Percentiles rank a stretch among this genome's conserved stretches.
phyloP scores from a whole-genome alignment of 805 yeast species.

The Cyberlindnera suaveolens region DNA sequence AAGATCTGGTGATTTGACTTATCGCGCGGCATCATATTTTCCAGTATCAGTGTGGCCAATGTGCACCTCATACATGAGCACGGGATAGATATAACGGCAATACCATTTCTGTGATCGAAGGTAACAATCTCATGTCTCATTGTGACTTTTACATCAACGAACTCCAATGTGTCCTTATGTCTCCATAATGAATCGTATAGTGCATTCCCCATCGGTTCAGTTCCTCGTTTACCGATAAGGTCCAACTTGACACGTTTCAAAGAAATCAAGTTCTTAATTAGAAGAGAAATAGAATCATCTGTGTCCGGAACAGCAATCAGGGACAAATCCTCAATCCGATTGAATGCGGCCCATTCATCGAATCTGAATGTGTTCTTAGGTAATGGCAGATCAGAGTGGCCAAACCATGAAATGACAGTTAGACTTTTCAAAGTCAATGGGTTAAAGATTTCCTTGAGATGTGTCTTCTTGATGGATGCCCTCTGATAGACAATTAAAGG shows the following conservation, averaged over 20 bases:
- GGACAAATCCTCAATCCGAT: conserved; percentile 31
- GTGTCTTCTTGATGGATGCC: conserved; percentile 15
- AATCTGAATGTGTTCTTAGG: conserved; percentile 25
- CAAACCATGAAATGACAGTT: conserved; percentile 39
- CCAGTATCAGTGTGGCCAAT: not conserved
- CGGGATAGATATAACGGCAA: conserved; percentile 9
- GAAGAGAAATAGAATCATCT: conserved; percentile 25
- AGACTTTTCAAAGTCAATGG: conserved; percentile 28
- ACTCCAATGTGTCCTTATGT: conserved; percentile 29
- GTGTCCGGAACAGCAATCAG: conserved; percentile 31
- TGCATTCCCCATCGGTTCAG: no score
- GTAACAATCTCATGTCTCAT: conserved; percentile 12
- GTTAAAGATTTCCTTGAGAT: conserved; percentile 32
- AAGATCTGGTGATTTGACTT: not conserved
- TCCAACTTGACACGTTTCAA: conserved; percentile 35
- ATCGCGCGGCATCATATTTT: not conserved
- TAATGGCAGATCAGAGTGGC: conserved; percentile 25
- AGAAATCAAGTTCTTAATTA: conserved; percentile 25
- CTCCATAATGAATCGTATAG: conserved; percentile 28
- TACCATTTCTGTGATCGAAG: conserved; percentile 14
- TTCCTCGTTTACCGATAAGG: conserved; percentile 14
- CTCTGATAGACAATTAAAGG: conserved; percentile 24
- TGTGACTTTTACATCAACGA: conserved; percentile 32
- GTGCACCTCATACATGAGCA: conserved; percentile 20
- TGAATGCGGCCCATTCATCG: conserved; percentile 32